Evolutionary conservation across 2,329 filamentous ascomycete species (phyloP).

Genomic region (Cordyceps pruinosa): DNA sequence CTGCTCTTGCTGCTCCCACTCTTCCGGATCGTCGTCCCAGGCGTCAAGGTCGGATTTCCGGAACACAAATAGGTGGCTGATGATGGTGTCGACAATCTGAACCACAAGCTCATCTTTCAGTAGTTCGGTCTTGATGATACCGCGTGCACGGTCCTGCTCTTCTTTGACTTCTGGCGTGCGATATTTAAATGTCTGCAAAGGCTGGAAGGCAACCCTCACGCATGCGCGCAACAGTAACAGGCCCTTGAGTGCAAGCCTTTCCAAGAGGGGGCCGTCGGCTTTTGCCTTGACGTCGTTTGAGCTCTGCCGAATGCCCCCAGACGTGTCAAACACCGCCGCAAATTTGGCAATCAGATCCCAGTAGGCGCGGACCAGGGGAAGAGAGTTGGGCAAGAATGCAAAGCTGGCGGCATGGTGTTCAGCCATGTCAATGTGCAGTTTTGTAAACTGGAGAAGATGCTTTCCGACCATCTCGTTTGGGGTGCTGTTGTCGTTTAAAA

Average conservation of each 20-base stretch:
- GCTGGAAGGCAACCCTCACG: conserved; percentile 76
- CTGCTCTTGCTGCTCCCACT: conserved; percentile 90
- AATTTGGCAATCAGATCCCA: conserved; percentile 77
- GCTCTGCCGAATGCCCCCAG: conserved; percentile 44
- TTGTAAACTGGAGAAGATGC: conserved; percentile 83
- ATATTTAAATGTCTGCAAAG: conserved; percentile 77
- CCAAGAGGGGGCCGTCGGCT: conserved; percentile 57
- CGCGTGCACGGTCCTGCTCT: conserved; percentile 64
- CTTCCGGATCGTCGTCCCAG: conserved; percentile 92
- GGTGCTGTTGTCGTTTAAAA: conserved; percentile 50
- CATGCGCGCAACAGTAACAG: conserved; percentile 77
- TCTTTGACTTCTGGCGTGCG: conserved; percentile 65
- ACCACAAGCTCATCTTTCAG: conserved; percentile 71
- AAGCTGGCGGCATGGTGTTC: conserved; percentile 75
- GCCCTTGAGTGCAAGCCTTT: conserved; percentile 76
- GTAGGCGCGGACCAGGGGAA: conserved; percentile 72
- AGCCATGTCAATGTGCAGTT: conserved; percentile 84
- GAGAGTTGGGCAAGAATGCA: conserved; percentile 69
- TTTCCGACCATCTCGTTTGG: conserved; percentile 65
- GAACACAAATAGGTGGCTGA: conserved; percentile 85
- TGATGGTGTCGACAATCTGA: conserved; percentile 75
- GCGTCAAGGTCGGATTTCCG: conserved; percentile 76
- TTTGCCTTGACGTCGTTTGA: conserved; percentile 39
- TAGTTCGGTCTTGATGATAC: conserved; percentile 64
- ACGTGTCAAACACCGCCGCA: conserved; percentile 64